Conservation (phyloP, 768 basidiomycete species). For the Paxillus rubicundulus region DNA sequence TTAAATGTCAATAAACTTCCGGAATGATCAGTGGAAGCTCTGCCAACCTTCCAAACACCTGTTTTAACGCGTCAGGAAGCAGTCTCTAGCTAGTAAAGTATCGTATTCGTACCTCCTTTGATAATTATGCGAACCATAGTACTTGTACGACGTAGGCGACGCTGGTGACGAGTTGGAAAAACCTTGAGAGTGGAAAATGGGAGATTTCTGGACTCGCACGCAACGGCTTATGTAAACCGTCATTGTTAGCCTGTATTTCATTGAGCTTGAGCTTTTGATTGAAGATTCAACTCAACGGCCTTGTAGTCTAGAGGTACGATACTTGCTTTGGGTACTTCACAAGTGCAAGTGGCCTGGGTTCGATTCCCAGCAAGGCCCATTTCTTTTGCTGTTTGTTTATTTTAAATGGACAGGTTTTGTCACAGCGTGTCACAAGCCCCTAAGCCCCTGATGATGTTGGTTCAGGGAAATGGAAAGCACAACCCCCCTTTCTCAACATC, state of each 20-base stretch:
- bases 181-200: no score
- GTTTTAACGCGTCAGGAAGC: conserved; percentile 3
- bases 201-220: no score
- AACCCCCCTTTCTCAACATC: no score
- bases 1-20: conserved; percentile 9
- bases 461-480: no score
- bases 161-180: no score
- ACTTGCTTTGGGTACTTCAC: conserved; percentile 34
- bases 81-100: not conserved
- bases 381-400: no score
- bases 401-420: no score
- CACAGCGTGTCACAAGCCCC: no score
- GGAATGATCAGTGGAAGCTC: not conserved
- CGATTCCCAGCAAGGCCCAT: conserved; percentile 40
- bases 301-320: conserved; percentile 39
- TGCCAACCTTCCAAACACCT: conserved; percentile 80
- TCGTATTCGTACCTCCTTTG: conserved; percentile 66
- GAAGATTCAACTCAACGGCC: conserved; percentile 9
- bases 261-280: no score
- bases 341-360: conserved; percentile 40
- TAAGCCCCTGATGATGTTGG: no score
- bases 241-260: no score
- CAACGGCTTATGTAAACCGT: no score
- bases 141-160: not conserved
- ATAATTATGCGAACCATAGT: conserved; percentile 87